phyloP scores from a whole-genome alignment of 2,329 filamentous ascomycete species.

The Microdochium trichocladiopsis region DNA sequence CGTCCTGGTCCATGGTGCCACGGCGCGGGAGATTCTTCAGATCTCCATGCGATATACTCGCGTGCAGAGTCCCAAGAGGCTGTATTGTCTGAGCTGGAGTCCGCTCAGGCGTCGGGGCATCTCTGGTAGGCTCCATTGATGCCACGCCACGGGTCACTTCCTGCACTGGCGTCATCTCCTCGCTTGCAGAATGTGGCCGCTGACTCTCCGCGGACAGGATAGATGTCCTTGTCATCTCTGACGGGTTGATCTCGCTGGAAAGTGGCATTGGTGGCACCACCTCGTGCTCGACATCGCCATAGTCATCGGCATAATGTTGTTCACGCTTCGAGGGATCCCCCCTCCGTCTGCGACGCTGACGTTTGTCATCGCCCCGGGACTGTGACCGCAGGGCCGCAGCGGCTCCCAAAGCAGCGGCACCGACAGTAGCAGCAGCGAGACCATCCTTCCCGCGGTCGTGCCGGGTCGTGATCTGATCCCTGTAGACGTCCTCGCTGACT shows the following conservation, averaged over 20 bases:
- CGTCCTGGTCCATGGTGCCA: constrained; percentile 31
- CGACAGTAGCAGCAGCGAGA: constrained; percentile 29
- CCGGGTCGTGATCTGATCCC: constrained; percentile 37
- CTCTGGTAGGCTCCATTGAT: constrained; percentile 49
- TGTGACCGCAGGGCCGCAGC: constrained; percentile 31
- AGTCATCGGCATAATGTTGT: constrained; percentile 38
- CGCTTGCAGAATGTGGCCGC: constrained; percentile 61
- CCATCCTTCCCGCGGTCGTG: constrained; percentile 27
- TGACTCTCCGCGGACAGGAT: constrained; percentile 78
- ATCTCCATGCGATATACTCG: constrained; percentile 54
- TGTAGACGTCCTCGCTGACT: constrained; percentile 33
- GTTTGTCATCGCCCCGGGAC: constrained; percentile 36
- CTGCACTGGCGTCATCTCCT: constrained; percentile 51
- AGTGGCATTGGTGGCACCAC: constrained; percentile 77
- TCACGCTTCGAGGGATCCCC: constrained; percentile 42
- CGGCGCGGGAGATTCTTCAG: constrained; percentile 46
- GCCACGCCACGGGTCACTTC: constrained; percentile 55
- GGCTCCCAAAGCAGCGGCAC: constrained; percentile 31
- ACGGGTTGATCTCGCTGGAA: constrained; percentile 77
- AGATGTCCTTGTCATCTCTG: constrained; percentile 81
- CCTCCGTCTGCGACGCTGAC: constrained; percentile 43
- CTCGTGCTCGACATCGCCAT: constrained; percentile 45
- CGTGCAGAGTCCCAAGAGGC: constrained; percentile 61
- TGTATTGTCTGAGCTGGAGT: constrained; percentile 45
- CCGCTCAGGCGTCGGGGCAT: constrained; percentile 53